Conservation (phyloP, 169 alveolate species). For the Plasmodium vivax region DNA sequence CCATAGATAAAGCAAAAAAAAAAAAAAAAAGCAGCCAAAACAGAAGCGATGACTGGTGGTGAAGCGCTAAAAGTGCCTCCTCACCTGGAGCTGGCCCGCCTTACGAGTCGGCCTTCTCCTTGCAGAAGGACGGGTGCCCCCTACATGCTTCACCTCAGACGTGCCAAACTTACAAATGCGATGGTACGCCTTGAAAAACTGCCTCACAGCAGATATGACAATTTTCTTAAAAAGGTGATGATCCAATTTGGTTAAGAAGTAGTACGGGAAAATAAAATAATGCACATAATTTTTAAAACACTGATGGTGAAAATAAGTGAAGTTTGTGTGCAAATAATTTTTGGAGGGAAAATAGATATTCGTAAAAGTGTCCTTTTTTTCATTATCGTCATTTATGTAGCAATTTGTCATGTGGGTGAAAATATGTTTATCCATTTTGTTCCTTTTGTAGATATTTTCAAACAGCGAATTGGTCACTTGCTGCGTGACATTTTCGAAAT, state of each 20-base stretch:
- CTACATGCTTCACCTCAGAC: neutral
- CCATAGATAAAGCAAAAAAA: too few relatives aligned
- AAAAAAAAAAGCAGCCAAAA: neutral
- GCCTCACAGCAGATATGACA: conserved; percentile 14
- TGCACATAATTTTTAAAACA: conserved; percentile 72
- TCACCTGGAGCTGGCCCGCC: neutral
- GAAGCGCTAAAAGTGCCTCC: neutral
- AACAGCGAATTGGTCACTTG: neutral
- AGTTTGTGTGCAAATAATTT: conserved; percentile 43
- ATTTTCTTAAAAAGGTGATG: conserved; percentile 45
- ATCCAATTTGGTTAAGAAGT: conserved; percentile 49
- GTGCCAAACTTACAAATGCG: neutral
- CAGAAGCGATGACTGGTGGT: neutral
- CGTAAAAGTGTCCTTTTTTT: conserved; percentile 10
- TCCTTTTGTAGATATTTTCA: neutral
- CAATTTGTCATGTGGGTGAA: conserved; percentile 32
- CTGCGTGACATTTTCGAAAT: conserved; percentile 22
- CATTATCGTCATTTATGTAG: conserved; percentile 36
- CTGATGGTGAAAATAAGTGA: conserved; percentile 58
- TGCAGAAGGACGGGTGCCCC: neutral
- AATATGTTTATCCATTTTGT: conserved; percentile 7
- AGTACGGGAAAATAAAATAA: conserved; percentile 50
- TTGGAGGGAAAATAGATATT: conserved; percentile 47
- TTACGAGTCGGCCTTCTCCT: neutral
- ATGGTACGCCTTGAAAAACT: conserved; percentile 43